Conservation (phyloP, 2,329 filamentous ascomycete species). For the Colletotrichum euphorbiae region DNA sequence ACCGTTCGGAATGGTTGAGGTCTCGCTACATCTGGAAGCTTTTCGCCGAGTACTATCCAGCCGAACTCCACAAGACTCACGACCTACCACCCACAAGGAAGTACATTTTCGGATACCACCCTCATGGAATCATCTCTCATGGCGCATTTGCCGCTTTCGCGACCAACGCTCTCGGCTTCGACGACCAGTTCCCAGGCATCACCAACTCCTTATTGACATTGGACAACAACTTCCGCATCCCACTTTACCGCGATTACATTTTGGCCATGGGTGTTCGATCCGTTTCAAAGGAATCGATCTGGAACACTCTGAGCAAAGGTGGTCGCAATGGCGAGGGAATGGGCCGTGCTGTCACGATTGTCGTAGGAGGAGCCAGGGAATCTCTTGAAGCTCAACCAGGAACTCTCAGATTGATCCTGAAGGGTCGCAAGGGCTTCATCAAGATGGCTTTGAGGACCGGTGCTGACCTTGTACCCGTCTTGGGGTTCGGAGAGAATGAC, state of each 20-base stretch:
- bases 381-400: slow-evolving; percentile 89
- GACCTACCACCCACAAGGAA: slow-evolving; percentile 84
- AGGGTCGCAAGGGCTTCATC: slow-evolving; percentile 89
- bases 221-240: slow-evolving; percentile 95
- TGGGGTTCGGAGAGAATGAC: slow-evolving; percentile 96
- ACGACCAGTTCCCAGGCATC: slow-evolving; percentile 90
- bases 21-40: slow-evolving; percentile 83
- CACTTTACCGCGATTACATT: slow-evolving; percentile 95
- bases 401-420: slow-evolving; percentile 80
- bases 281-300: slow-evolving; percentile 91
- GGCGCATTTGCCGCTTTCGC: slow-evolving; percentile 94
- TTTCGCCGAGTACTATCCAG: slow-evolving; percentile 94
- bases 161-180: slow-evolving; percentile 90
- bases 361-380: slow-evolving; percentile 91
- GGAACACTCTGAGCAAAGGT: slow-evolving; percentile 85
- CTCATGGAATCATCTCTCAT: slow-evolving; percentile 96
- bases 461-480: slow-evolving; percentile 92
- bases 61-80: slow-evolving; percentile 85
- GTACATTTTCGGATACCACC: slow-evolving; percentile 98
- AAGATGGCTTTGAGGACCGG: slow-evolving; percentile 92
- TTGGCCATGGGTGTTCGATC: slow-evolving; percentile 87
- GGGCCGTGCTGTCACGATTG: slow-evolving; percentile 96
- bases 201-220: slow-evolving; percentile 93
- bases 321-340: slow-evolving; percentile 83
- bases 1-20: slow-evolving; percentile 81